Evolutionary conservation across 164 flowering plant species (phyloP).

Genomic region (Vitis amurensis): DNA sequence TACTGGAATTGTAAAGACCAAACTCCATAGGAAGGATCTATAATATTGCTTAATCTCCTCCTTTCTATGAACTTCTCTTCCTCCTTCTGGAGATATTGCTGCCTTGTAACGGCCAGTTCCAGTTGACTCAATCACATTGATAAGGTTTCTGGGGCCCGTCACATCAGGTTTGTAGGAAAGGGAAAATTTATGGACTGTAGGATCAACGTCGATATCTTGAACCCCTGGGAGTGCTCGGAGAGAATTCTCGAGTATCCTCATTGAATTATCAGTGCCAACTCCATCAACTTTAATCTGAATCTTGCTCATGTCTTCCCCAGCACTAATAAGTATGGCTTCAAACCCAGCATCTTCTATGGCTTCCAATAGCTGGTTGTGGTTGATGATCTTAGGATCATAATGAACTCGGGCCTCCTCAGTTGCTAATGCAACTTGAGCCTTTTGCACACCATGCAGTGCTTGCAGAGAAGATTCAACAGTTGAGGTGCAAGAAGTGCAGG

Average conservation of each 20-base stretch:
- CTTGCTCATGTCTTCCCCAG: conserved; percentile 62
- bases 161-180: conserved; percentile 67
- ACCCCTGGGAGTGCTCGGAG: conserved; percentile 77
- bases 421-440: conserved; percentile 74
- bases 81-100: conserved; percentile 53
- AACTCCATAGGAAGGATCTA: conserved; percentile 71
- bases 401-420: conserved; percentile 77
- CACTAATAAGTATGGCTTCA: conserved; percentile 61
- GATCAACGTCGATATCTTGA: conserved; percentile 41
- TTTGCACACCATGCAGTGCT: conserved; percentile 55
- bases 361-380: conserved; percentile 38
- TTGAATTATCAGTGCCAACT: conserved; percentile 29
- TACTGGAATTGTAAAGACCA: conserved; percentile 76
- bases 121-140: conserved; percentile 58
- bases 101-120: conserved; percentile 60
- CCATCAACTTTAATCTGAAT: conserved; percentile 70
- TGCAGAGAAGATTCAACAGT: conserved; percentile 60
- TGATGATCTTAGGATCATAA: conserved; percentile 54
- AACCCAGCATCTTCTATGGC: conserved; percentile 71
- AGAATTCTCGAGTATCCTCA: conserved; percentile 49
- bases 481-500: conserved; percentile 78
- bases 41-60: conserved; percentile 64
- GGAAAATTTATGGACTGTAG: conserved; percentile 39
- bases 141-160: conserved; percentile 75
- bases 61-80: conserved; percentile 41